A percentile compares a stretch with the other conserved stretches of the same genome.
Evolutionary conservation across 345 rosid species (phyloP).

Genomic region (Populus ilicifolia): DNA sequence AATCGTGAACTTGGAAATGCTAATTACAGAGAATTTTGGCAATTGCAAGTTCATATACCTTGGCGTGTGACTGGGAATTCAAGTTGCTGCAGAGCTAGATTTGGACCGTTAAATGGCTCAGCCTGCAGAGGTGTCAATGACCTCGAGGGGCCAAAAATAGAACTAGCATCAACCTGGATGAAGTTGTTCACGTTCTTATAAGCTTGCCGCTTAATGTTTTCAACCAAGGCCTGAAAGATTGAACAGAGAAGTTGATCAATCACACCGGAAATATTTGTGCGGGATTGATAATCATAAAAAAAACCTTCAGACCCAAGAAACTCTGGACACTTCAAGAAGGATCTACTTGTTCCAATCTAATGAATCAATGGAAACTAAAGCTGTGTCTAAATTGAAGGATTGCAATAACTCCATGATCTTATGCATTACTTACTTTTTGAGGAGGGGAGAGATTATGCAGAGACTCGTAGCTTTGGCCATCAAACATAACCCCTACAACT

Average conservation of each 20-base stretch:
- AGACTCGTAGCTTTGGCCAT: conserved; percentile 21
- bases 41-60: conserved; percentile 26
- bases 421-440: conserved; percentile 33
- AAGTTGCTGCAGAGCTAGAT: conserved; percentile 25
- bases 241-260: background rate
- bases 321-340: background rate
- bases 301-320: background rate
- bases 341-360: no score
- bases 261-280: background rate
- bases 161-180: conserved; percentile 12
- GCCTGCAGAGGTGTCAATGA: conserved; percentile 29
- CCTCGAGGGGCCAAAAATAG: conserved; percentile 27
- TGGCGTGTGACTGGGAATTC: conserved; percentile 26
- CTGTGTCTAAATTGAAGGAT: background rate
- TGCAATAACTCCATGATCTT: background rate
- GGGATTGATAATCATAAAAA: background rate
- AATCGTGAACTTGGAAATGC: background rate
- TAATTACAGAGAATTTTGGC: background rate
- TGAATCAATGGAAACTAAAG: background rate
- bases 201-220: conserved; percentile 47
- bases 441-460: conserved; percentile 28
- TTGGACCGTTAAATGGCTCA: conserved; percentile 22
- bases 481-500: conserved; percentile 40
- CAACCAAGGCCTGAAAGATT: conserved; percentile 34
- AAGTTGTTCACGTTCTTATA: conserved; percentile 31